Conservation (phyloP, 345 rosid species). For the Firmiana major region DNA sequence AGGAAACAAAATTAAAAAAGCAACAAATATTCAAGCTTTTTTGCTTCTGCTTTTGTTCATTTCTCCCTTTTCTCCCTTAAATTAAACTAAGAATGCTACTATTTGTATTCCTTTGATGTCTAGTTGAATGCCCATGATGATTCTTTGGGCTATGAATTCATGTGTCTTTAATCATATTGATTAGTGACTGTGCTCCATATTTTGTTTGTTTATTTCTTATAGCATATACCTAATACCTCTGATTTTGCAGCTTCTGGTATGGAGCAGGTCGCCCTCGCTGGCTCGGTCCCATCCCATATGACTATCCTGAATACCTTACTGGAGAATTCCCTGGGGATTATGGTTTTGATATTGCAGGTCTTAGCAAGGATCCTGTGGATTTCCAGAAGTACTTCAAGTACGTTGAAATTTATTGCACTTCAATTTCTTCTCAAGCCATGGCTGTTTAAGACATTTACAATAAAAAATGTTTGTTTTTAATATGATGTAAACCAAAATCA, state of each 20-base stretch:
- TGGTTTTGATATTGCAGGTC: conserved; percentile 87
- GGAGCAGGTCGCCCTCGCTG: conserved; percentile 90
- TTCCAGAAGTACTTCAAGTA: conserved; percentile 78
- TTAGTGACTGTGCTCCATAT: neutral
- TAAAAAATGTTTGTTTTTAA: neutral
- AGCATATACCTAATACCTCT: conserved; percentile 9
- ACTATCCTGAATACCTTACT: conserved; percentile 65
- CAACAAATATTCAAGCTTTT: neutral
- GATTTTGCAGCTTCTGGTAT: conserved; percentile 68
- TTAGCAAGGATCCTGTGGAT: conserved; percentile 55
- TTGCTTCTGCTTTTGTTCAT: neutral
- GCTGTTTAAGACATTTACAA: neutral
- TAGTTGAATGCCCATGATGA: neutral
- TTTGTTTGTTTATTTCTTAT: neutral
- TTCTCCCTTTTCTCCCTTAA: neutral
- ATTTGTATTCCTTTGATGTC: neutral
- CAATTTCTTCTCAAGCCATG: neutral
- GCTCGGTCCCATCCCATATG: conserved; percentile 88
- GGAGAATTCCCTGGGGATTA: conserved; percentile 94
- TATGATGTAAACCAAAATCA: neutral
- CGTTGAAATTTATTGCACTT: conserved; percentile 9
- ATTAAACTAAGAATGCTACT: neutral
- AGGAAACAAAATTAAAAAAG: no score
- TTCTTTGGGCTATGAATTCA: neutral
- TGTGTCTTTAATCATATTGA: neutral